phyloP scores from a whole-genome alignment of 495 filamentous ascomycete genomes.

The Xylaria venustula region DNA sequence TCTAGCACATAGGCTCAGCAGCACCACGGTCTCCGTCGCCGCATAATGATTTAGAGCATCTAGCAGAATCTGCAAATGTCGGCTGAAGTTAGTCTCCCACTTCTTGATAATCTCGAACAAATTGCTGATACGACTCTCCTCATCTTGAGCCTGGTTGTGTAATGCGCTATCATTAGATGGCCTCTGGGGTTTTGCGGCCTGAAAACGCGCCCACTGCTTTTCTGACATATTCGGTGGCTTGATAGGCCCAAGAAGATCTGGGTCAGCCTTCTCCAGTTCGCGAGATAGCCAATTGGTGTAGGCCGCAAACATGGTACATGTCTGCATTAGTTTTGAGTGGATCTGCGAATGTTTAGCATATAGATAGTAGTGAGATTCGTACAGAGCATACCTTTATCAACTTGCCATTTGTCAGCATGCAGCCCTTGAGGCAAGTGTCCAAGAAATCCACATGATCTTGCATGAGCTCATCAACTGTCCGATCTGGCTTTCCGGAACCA shows the following conservation, averaged over 20 bases:
- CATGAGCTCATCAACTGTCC: conserved; percentile 97
- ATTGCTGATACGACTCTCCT: conserved; percentile 68
- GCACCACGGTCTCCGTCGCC: conserved; percentile 92
- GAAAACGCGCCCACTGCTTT: conserved; percentile 52
- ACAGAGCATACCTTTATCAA: conserved; percentile 69
- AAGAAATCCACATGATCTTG: conserved; percentile 98
- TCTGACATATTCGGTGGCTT: conserved; percentile 53
- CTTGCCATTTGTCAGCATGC: conserved; percentile 97
- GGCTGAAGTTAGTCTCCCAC: conserved; percentile 88
- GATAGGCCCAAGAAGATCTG: conserved; percentile 59
- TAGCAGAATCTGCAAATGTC: conserved; percentile 86
- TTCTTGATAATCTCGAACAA: conserved; percentile 79
- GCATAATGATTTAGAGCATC: conserved; percentile 96
- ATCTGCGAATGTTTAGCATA: conserved; percentile 56
- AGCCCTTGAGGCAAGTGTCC: conserved; percentile 96
- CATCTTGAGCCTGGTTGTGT: conserved; percentile 36
- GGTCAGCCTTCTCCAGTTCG: conserved; percentile 73
- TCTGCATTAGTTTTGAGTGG: conserved; percentile 90
- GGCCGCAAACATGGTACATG: conserved; percentile 86
- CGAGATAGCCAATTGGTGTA: conserved; percentile 79
- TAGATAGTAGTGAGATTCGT: not conserved
- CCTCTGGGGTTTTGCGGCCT: conserved; percentile 36
- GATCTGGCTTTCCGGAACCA: conserved; percentile 55
- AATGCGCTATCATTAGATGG: conserved; percentile 20
- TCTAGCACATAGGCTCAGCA: conserved; percentile 79